Conservation (phyloP, 768 basidiomycete species). For the Xerocomus brunneocitrinus region DNA sequence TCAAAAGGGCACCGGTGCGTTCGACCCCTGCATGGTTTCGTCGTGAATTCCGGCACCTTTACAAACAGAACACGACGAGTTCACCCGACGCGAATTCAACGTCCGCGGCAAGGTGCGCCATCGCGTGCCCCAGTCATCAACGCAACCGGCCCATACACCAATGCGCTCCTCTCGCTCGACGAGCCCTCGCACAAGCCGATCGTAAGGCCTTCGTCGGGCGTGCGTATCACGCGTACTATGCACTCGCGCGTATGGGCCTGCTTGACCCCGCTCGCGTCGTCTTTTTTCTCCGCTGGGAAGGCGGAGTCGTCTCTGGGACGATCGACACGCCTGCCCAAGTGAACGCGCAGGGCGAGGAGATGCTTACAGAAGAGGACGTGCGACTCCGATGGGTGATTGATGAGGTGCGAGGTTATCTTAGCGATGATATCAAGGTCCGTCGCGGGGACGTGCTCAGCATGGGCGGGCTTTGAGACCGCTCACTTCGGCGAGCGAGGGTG, state of each 20-base stretch:
- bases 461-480: slow-evolving; percentile 88
- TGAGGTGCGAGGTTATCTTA: slow-evolving; percentile 85
- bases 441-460: slow-evolving; percentile 95
- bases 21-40: no score
- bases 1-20: no score
- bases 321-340: slow-evolving; percentile 83
- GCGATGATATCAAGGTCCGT: slow-evolving; percentile 89
- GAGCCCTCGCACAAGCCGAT: slow-evolving; percentile 75
- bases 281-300: slow-evolving; percentile 99
- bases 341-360: slow-evolving; percentile 46
- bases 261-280: slow-evolving; percentile 95
- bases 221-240: slow-evolving; percentile 97
- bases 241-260: slow-evolving; percentile 90
- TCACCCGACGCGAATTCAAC: slow-evolving; percentile 79
- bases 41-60: no score
- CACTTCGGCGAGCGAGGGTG: slow-evolving; percentile 66
- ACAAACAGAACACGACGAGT: slow-evolving; percentile 43
- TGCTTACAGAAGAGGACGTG: slow-evolving; percentile 89
- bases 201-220: slow-evolving; percentile 87
- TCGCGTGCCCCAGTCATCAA: slow-evolving; percentile 60
- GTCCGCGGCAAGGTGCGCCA: slow-evolving; percentile 67
- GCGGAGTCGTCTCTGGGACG: slow-evolving; percentile 95
- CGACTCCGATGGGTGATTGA: slow-evolving; percentile 80
- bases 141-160: slow-evolving; percentile 93
- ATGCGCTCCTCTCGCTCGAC: slow-evolving; percentile 80